A percentile compares a stretch with the other conserved stretches of the same genome.
Conservation (phyloP, 2,329 filamentous ascomycete genomes). For the Tricladium varicosporioides region DNA sequence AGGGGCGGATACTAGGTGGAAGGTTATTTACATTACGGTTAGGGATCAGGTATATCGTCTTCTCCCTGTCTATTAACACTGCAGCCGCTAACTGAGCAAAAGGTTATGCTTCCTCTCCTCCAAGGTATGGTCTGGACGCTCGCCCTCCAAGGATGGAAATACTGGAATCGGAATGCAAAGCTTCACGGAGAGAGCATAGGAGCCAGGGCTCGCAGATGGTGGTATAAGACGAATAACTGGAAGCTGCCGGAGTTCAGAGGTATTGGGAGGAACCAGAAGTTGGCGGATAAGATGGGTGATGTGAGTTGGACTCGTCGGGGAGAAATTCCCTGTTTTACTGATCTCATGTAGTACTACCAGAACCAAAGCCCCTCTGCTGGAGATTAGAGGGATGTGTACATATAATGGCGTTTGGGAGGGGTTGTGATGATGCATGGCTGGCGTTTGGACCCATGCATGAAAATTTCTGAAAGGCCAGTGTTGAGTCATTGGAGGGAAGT, state of each 20-base stretch:
- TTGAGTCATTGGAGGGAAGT: too few relatives aligned
- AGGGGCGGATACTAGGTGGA: conserved; percentile 74
- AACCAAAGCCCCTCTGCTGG: conserved; percentile 23
- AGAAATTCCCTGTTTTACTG: conserved; percentile 25
- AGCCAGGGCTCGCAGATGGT: conserved; percentile 81
- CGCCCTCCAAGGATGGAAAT: conserved; percentile 79
- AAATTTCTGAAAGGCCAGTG: too few relatives aligned
- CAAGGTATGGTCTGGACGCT: conserved; percentile 92
- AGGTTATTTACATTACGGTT: conserved; percentile 78
- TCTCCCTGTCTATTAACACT: not conserved
- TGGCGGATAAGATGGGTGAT: conserved; percentile 42
- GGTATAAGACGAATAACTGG: conserved; percentile 96
- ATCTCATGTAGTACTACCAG: conserved; percentile 31
- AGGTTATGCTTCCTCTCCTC: conserved; percentile 82
- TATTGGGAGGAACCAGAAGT: conserved; percentile 27
- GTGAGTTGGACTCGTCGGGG: conserved; percentile 28
- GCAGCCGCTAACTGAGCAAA: conserved; percentile 4
- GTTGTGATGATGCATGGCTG: not conserved
- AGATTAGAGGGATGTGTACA: conserved; percentile 11
- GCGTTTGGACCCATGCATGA: not conserved
- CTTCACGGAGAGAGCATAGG: conserved; percentile 76
- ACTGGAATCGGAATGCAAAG: conserved; percentile 79
- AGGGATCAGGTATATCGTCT: conserved; percentile 73
- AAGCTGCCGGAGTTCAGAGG: conserved; percentile 49
- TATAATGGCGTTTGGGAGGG: conserved; percentile 25